These are phyloP conservation scores for Monosporascus sp. DNA, from an alignment of 2,329 filamentous ascomycete genomes.

Conservation along the genomic window DNA sequence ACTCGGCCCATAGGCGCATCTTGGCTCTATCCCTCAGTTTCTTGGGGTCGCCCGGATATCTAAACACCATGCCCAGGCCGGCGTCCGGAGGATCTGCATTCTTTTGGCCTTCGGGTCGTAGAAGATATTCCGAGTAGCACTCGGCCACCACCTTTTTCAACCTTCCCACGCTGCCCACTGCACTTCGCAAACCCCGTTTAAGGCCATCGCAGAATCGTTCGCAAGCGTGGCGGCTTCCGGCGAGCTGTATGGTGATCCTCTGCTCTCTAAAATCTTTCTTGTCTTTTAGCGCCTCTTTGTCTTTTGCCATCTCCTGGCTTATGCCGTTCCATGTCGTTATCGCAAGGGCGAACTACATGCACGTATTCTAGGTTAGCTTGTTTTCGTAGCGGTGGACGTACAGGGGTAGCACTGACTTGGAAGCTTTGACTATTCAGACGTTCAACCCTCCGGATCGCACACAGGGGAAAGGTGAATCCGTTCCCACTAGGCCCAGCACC, in stretches of 20 bases:
- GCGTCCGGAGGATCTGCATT: conserved; percentile 74
- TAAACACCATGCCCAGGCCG: conserved; percentile 84
- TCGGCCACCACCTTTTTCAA: conserved; percentile 74
- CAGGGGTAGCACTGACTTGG: conserved; percentile 40
- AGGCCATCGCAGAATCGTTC: conserved; percentile 95
- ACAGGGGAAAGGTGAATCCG: conserved; percentile 91
- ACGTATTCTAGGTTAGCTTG: conserved; percentile 11
- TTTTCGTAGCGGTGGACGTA: not conserved
- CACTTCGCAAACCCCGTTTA: conserved; percentile 82
- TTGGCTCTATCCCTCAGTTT: conserved; percentile 94
- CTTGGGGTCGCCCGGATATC: conserved; percentile 89
- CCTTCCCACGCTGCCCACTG: conserved; percentile 81
- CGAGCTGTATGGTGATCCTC: conserved; percentile 85
- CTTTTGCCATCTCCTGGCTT: conserved; percentile 42
- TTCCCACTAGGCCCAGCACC: conserved; percentile 90
- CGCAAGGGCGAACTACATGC: conserved; percentile 71
- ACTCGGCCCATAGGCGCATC: conserved; percentile 96
- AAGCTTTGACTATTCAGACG: conserved; percentile 88
- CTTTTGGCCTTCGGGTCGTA: conserved; percentile 59
- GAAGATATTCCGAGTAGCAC: conserved; percentile 86
- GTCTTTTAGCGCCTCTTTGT: conserved; percentile 36
- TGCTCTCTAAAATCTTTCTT: conserved; percentile 56
- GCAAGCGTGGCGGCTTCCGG: conserved; percentile 80
- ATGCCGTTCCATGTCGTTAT: conserved; percentile 92
- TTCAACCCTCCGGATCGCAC: conserved; percentile 86